Evolutionary conservation across 257 asterid genomes (phyloP), one percentile per base, ranked within the genome.

Genomic region (Echium plantagineum): DNA sequence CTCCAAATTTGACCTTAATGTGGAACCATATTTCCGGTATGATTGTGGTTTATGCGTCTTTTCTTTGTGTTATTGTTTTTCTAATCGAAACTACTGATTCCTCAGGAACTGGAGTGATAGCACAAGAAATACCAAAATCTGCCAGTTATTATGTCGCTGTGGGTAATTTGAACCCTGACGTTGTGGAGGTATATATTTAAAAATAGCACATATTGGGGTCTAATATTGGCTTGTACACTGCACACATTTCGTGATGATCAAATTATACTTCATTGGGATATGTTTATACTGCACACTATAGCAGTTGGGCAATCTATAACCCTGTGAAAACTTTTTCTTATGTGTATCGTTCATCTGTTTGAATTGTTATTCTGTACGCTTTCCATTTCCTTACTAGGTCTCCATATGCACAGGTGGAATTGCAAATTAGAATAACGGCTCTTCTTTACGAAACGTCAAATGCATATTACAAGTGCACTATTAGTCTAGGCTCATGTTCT

Each of bases 1-100:
- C 71, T 72, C 85, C 94, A 56, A 65, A 74, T 68, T 31, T 79
- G 57, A 67, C 81, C 63, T 74, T 75, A 62, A 78, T 80, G 60
- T 87, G 94, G 97, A 74, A 74, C 66, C 56, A 71, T 62, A 80
- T 90, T 71, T 69, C 68, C 59, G 97, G 96, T 85, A 75, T 72
- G 88, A 75, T 71, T 57, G 52, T 66, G 66, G 67, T 60, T 52
- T 19, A 58, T 10, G 18, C 46, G 32, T 54, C 21, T 62, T 32
- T 21, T 15, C 6, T 31, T 57, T 21, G 35, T 48, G 31, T 28
- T 19, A 62, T 7, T 21, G 31, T 32, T 49, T 22, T 58, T 66
- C 48, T 72, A 70, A 59, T 74, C 74, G 56, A 21, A 59, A 55
- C 2, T 5, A 3, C 35, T 52, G 24, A 59, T 51, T 28, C 69